phyloP scores from a whole-genome alignment of 768 basidiomycete genomes.

The Lactarius deliciosus region DNA sequence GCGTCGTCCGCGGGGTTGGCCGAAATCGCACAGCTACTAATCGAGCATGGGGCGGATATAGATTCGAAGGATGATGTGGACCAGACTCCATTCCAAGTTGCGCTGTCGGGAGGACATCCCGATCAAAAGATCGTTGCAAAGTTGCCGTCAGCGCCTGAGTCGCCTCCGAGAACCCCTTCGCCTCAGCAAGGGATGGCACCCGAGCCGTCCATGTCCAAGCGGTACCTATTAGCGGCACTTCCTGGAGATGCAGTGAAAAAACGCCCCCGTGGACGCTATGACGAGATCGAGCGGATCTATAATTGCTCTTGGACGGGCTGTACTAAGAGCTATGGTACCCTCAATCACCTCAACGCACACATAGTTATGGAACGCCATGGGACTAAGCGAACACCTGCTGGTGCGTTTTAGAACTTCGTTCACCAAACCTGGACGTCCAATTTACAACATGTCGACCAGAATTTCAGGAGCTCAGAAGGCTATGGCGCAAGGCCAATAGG shows the following conservation, averaged over 20 bases:
- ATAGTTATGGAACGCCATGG: slow-evolving; percentile 99
- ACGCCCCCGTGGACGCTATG: slow-evolving; percentile 81
- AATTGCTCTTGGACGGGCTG: slow-evolving; percentile 62
- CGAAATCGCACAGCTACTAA: neutral
- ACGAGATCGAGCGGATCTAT: slow-evolving; percentile 95
- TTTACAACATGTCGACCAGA: slow-evolving; percentile 49
- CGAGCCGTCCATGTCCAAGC: too few species aligned
- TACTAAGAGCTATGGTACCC: slow-evolving; percentile 86
- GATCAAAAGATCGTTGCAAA: too few species aligned
- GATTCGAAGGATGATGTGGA: neutral
- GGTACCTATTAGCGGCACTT: too few species aligned
- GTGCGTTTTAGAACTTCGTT: slow-evolving; percentile 46
- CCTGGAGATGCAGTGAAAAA: slow-evolving; percentile 81
- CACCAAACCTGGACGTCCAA: slow-evolving; percentile 23
- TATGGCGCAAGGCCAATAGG: slow-evolving; percentile 94
- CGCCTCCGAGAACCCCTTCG: too few species aligned
- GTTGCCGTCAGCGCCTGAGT: too few species aligned
- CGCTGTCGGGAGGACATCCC: too few species aligned
- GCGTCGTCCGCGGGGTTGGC: neutral
- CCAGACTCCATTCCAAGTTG: neutral
- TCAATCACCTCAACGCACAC: slow-evolving; percentile 97
- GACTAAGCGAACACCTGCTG: slow-evolving; percentile 80
- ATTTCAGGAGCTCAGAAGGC: slow-evolving; percentile 96
- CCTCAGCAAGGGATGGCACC: neutral
- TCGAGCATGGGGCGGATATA: neutral